Base-by-base conservation (phyloP, 257 asterid genomes). In the Solanum sitiens region DNA sequence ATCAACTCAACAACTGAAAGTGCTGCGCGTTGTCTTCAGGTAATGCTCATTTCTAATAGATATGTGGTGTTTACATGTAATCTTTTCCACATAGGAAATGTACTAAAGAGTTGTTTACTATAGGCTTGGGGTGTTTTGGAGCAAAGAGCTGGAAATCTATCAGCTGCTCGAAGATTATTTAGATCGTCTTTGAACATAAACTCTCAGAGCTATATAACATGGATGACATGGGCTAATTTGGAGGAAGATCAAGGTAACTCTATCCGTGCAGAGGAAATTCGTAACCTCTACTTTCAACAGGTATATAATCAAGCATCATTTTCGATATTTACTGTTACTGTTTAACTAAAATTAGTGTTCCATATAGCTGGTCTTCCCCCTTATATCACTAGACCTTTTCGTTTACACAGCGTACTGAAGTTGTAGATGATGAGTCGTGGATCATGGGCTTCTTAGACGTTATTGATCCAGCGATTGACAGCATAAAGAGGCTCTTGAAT, bases 91-190 rank as follows among this genome's bases (percentile, higher is more conserved):
- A 8, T 47, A 59, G 50, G 32, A 25, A 72, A 44, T 32, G 18
- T 72, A 45, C 88, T 77, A 53, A 53, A 63, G 27, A 2, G 44
- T 45, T 25, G 23, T 18, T 86, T 79, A 39, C 44, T 37, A 23
- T 89, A 95, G 98, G 99, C 99, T 47, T 97, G 99, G 99, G 99
- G 99, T 68, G 99, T 95, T 88, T 89, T 97, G 72, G 99, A 97
- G 89, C 98, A 95, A 90, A 92, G 98, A 91, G 92, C 91, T 21
- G 99, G 99, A 35, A 97, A 95, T 87, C 84, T 93, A 73, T 97
- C 99, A 72, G 95, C 98, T 70, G 99, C 98, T 44, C 90, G 98
- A 88, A 93, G 99, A 88, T 87, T 97, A 16, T 97, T 95, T 88
- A 92, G 98, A 88, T 95, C 98, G 61, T 97, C 99, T 40, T 92